Percentiles rank a stretch among this genome's conserved stretches.
These are phyloP conservation scores for Fusarium sp. DNA, from an alignment of 2,329 filamentous ascomycete species.

Conservation along the genomic window DNA sequence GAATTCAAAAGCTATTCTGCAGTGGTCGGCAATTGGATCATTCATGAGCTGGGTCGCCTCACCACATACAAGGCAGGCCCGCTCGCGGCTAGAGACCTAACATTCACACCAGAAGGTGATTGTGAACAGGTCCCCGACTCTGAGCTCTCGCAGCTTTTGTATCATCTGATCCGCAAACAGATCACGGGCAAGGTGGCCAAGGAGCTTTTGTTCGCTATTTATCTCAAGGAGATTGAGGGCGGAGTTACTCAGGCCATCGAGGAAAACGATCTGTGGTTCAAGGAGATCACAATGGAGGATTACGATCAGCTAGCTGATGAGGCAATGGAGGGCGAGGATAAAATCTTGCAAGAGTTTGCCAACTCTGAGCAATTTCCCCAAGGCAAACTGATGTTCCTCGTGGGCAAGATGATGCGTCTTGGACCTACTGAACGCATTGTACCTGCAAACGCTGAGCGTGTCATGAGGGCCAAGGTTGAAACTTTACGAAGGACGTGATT, in stretches of 20 bases:
- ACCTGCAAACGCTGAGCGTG: conserved; percentile 61
- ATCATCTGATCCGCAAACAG: conserved; percentile 58
- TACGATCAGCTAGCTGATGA: conserved; percentile 60
- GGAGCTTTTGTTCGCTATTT: conserved; percentile 65
- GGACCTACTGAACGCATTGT: conserved; percentile 67
- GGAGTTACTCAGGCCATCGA: conserved; percentile 60
- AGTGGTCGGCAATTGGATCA: conserved; percentile 72
- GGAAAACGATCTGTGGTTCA: conserved; percentile 64
- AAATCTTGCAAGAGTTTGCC: conserved; percentile 59
- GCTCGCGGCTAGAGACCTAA: conserved; percentile 48
- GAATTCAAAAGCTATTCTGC: conserved; percentile 55
- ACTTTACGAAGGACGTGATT: conserved; percentile 32
- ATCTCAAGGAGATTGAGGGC: conserved; percentile 58
- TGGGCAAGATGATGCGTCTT: conserved; percentile 67
- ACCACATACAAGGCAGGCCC: conserved; percentile 61
- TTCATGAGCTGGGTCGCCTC: conserved; percentile 79
- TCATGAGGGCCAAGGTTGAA: conserved; percentile 54
- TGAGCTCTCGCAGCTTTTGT: conserved; percentile 63
- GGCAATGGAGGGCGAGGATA: conserved; percentile 59
- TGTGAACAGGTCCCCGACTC: conserved; percentile 58
- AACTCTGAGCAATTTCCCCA: conserved; percentile 60
- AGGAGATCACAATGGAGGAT: conserved; percentile 59
- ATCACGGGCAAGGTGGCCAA: conserved; percentile 69
- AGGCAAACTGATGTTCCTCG: conserved; percentile 70
- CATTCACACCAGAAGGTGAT: conserved; percentile 59